Evolutionary conservation across 495 filamentous ascomycete genomes (phyloP), one percentile per base, ranked within the genome.

Genomic region (Xylaria grammica): DNA sequence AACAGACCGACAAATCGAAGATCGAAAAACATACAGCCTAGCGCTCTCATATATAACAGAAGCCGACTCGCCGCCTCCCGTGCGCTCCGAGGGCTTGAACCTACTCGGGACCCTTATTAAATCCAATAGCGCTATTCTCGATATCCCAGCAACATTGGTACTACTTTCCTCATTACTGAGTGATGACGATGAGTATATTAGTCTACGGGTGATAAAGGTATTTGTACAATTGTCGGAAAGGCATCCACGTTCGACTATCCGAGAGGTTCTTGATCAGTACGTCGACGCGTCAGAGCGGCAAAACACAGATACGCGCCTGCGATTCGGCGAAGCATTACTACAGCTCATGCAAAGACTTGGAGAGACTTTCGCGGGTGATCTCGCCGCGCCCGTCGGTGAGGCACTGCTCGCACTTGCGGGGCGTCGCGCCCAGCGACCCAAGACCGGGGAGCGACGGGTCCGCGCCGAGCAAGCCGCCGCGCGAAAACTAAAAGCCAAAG

Each of bases 31-130:
- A 0, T 91, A 95, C 67, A 83, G 79, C 55, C 82, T 90, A 19
- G 91, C 90, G 6, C 78, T 95, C 30, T 85, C 82, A 0, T 91
- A 94, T 69, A 86, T 95, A 59, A 88, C 87, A 20, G 71, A 77
- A 30, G 56, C 74, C 1, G 91, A 92, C 59, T 84, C 88, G 0
- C 86, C 91, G 0, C 85, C 91, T 7, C 92, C 92, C 0, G 88
- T 94, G 10, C 86, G 91, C 30, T 88, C 86, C 5, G 90, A 95
- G 72, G 92, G 91, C 10, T 85, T 96, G 38, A 87, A 88, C 22
- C 82, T 92, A 1, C 76, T 96, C 17, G 85, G 86, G 0, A 78
- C 79, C 32, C 76, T 96, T 19, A 86, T 95, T 66, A 77, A 80
- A 30, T 79, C 83, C 19, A 72, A 80, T 19, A 90, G 84, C 10